Base-by-base conservation (phyloP, 768 basidiomycete genomes). In the Russula emetica region DNA sequence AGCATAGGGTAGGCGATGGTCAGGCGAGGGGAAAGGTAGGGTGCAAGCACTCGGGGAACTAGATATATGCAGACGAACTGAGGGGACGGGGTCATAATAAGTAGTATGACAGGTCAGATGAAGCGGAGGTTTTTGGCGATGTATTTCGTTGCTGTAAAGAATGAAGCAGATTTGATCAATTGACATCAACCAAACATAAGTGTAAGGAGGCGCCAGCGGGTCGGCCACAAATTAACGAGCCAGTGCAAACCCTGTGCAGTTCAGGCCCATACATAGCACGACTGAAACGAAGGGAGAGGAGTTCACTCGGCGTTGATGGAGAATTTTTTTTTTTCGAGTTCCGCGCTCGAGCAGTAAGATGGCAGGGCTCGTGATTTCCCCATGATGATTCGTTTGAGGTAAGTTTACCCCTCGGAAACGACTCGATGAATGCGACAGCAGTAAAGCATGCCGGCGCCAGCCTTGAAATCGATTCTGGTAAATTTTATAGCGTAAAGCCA, bases 381-480 rank as follows among this genome's bases (percentile, higher is more conserved):
- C 20, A 53, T 20, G n/a, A 60, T 57, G 45, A 51, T 61, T 65
- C 55, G 30, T 61, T 61, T 52, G 53, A 54, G 63, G 45, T 47
- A 9, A 50, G 64, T 45, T 60, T 52, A 22, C n/a, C 10, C 64
- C 60, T 65, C 64, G 60, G 64, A 65, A 65, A 52, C 59, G 51
- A 61, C 55, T 65, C 63, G 64, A 65, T 57, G 64, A 57, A 65
- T 61, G 59, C 59, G 59, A 61, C 64, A 52, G 56, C 22, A 65
- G 59, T n/a, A 61, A 60, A 65, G 61, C 64, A 65, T 65, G 64
- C 64, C 64, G 59, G 64, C 64, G 64, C 53, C 60, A 65, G 64
- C 58, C 52, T 60, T 64, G 55, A 65, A 51, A 56, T 65, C 64
- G 64, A 65, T 65, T 65, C 64, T 55, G 54, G 55, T n/a, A 60